Evolutionary conservation across 1,139 yeast genomes (phyloP).

Genomic region (Candida smagusa): DNA sequence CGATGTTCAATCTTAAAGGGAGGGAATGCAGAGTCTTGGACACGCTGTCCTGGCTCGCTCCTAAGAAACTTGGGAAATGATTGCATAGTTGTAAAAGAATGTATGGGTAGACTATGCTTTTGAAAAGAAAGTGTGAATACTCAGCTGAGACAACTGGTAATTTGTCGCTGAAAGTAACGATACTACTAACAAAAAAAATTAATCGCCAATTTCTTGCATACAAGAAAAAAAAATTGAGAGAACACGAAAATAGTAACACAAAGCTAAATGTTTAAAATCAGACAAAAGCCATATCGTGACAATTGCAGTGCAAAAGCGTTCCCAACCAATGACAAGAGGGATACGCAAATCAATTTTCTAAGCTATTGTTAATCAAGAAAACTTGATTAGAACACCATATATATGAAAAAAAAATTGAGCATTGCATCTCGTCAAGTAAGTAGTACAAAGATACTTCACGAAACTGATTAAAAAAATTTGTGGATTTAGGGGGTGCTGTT

Average conservation of each 20-base stretch:
- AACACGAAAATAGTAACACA: not conserved
- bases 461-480: too few species aligned
- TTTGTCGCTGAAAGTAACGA: not conserved
- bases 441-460: too few species aligned
- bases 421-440: too few species aligned
- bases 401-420: too few species aligned
- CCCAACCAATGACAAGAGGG: too few species aligned
- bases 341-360: too few species aligned
- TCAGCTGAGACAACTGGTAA: not conserved
- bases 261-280: not conserved
- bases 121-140: not conserved
- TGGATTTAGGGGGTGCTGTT: too few species aligned
- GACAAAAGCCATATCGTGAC: not conserved
- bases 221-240: not conserved
- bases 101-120: constrained; percentile 12
- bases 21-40: constrained; percentile 53
- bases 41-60: constrained; percentile 29
- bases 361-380: too few species aligned
- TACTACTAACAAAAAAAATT: not conserved
- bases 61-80: constrained; percentile 29
- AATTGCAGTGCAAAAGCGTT: too few species aligned
- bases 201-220: not conserved
- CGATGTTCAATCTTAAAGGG: constrained; percentile 52
- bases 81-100: constrained; percentile 18
- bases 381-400: too few species aligned